Conservation (phyloP, 2,329 filamentous ascomycete genomes). For the Capronia epimyces region DNA sequence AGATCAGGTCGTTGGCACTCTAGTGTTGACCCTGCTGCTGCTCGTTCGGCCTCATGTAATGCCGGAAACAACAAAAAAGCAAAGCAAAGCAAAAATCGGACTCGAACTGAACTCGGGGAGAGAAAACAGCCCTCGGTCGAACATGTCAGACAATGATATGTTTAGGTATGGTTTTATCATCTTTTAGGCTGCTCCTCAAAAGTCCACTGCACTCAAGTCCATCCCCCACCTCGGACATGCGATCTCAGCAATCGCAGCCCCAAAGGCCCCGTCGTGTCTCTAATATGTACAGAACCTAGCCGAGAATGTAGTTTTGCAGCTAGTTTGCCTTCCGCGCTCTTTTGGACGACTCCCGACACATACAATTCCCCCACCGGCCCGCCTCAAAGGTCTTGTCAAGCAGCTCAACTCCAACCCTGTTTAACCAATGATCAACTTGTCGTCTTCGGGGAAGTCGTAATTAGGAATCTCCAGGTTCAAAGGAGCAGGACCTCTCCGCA, state of each 20-base stretch:
- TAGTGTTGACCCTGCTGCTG: too few species aligned
- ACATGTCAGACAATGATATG: neutral
- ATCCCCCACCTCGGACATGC: neutral
- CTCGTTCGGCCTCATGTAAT: too few species aligned
- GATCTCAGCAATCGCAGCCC: neutral
- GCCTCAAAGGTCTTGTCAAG: neutral
- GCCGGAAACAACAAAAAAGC: too few species aligned
- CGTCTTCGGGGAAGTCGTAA: slow-evolving; percentile 90
- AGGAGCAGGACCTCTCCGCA: slow-evolving; percentile 94
- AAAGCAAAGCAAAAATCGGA: too few species aligned
- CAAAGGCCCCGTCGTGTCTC: slow-evolving; percentile 8
- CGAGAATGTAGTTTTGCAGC: neutral
- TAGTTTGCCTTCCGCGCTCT: neutral
- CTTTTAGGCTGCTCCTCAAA: neutral
- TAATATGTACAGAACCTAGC: slow-evolving; percentile 22
- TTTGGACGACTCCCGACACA: neutral
- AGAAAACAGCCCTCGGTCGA: neutral
- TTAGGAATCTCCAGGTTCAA: slow-evolving; percentile 92
- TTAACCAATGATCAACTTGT: slow-evolving; percentile 89
- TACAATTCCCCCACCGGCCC: neutral
- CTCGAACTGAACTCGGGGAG: too few species aligned
- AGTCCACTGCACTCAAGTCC: neutral
- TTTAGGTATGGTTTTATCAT: neutral
- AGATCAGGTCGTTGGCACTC: too few species aligned
- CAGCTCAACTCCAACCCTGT: slow-evolving; percentile 17